Conservation (phyloP, 345 rosid species). For the Turritis glabra region DNA sequence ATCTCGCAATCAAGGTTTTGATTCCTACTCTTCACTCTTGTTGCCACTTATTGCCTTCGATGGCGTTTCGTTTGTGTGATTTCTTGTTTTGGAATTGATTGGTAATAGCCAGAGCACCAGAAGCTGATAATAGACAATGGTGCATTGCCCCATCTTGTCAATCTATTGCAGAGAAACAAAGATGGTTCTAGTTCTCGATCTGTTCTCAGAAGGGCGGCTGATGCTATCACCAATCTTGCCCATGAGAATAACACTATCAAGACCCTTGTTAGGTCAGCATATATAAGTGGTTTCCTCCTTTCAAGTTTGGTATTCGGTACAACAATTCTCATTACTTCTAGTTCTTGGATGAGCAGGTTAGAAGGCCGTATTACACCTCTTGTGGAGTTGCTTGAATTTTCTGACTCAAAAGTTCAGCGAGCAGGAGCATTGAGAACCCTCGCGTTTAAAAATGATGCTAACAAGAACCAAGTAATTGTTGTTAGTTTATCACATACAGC, state of each 20-base stretch:
- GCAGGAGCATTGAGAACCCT: conserved; percentile 93
- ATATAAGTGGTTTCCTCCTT: conserved; percentile 1
- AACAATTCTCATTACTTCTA: conserved; percentile 18
- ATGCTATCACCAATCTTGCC: conserved; percentile 96
- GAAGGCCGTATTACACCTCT: conserved; percentile 95
- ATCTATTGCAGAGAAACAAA: conserved; percentile 67
- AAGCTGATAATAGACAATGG: conserved; percentile 87
- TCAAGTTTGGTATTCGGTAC: conserved; percentile 7
- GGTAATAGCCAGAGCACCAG: conserved; percentile 90
- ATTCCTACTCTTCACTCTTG: neutral
- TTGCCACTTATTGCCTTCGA: no score
- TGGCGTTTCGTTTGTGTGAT: conserved; percentile 4
- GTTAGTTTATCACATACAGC: conserved; percentile 8
- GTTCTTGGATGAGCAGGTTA: conserved; percentile 51
- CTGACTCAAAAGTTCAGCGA: conserved; percentile 86
- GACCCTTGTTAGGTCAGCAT: conserved; percentile 85
- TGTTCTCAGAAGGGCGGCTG: conserved; percentile 90
- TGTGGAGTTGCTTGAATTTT: conserved; percentile 82
- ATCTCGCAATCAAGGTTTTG: conserved; percentile 85
- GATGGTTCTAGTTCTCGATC: conserved; percentile 63
- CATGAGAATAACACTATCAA: conserved; percentile 92
- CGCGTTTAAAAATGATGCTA: conserved; percentile 94
- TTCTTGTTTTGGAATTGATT: conserved; percentile 32
- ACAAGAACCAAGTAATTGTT: conserved; percentile 75
- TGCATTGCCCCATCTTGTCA: conserved; percentile 77